These are phyloP conservation scores for Collybia sordida DNA, from an alignment of 768 basidiomycete genomes.

Conservation along the genomic window DNA sequence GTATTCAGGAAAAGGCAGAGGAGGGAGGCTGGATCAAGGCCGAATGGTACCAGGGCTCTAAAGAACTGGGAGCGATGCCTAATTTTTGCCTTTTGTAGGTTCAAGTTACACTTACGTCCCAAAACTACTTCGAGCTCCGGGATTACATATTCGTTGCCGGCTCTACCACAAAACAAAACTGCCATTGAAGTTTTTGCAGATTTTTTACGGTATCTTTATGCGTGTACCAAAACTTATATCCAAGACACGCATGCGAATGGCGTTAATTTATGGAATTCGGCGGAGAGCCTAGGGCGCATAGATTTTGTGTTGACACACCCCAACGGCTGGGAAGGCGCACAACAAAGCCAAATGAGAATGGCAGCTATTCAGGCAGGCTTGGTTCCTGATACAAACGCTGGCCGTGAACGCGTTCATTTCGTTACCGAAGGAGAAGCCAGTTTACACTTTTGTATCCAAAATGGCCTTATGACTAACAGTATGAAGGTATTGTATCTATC, in stretches of 20 bases:
- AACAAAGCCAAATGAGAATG: slow-evolving; percentile 52
- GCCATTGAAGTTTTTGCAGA: slow-evolving; percentile 46
- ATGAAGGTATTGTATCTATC: slow-evolving; percentile 23
- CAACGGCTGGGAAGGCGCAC: slow-evolving; percentile 61
- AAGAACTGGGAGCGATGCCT: slow-evolving; percentile 15
- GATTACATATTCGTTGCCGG: slow-evolving; percentile 27
- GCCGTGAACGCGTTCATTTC: slow-evolving; percentile 46
- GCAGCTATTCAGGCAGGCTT: slow-evolving; percentile 52
- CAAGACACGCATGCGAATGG: slow-evolving; percentile 45
- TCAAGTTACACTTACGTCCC: slow-evolving; percentile 16
- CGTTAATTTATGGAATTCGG: slow-evolving; percentile 35
- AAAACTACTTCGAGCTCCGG: slow-evolving; percentile 1
- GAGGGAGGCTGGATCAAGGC: slow-evolving; percentile 45
- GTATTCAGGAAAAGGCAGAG: slow-evolving; percentile 35
- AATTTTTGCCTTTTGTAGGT: slow-evolving; percentile 16
- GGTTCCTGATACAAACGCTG: slow-evolving; percentile 35
- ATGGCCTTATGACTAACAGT: slow-evolving; percentile 34
- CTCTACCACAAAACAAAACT: slow-evolving; percentile 42
- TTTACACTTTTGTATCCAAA: slow-evolving; percentile 50
- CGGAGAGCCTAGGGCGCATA: slow-evolving; percentile 26
- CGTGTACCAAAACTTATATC: slow-evolving; percentile 42
- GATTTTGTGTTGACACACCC: slow-evolving; percentile 53
- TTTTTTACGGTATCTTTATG: slow-evolving; percentile 46
- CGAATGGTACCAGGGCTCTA: slow-evolving; percentile 39
- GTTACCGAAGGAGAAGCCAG: slow-evolving; percentile 67